Evolutionary conservation across 2,329 filamentous ascomycete genomes (phyloP), one percentile per base, ranked within the genome.

Genomic region (Curvularia sp.): DNA sequence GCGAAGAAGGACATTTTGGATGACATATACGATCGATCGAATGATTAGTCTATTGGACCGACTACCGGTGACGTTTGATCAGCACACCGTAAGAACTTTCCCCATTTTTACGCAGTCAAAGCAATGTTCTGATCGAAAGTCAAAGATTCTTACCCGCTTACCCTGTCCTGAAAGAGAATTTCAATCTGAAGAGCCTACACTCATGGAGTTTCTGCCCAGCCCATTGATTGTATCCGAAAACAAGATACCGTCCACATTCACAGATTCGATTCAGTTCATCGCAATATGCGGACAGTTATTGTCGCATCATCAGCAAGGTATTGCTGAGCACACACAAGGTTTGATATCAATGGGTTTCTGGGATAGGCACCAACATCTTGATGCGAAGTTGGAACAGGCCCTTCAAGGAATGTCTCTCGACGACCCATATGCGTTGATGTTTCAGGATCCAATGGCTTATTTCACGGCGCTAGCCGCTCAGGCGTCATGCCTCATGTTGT

Each of bases 11-110:
- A 21, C 28, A 1, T 47, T 47, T 32, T 47, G 43, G 43, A 47
- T 47, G 43, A 27, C 43, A 13, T 47, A 47, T 30, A 47, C 43
- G 10, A 28, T 47, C 21, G 43, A 47, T 47, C 43, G 43, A 32
- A 47, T 47, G 8, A 47, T 47, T 19, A 47, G 43, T 30, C n/a
- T 47, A 19, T 21, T 47, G 18, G 43, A 47, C 43, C 43, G 28
- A 27, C 43, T 47, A 19, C 43, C 43, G 6, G 9, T 47, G 6
- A 47, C 43, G 15, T 47, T 47, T 30, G 43, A 47, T 30, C 43
- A 32, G 18, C 25, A 47, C 19, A 30, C 28, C n/a, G 43, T 47
- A 32, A 47, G 43, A 19, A 13, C 15, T n/a, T n/a, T 25, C 19
- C 23, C 23, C 12, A 5, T 9, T 2, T 5, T n/a, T 18, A 18